Percentiles rank a stretch among this genome's conserved stretches.
Evolutionary conservation across 164 flowering plant genomes (phyloP).

Genomic region (Protea cynaroides): DNA sequence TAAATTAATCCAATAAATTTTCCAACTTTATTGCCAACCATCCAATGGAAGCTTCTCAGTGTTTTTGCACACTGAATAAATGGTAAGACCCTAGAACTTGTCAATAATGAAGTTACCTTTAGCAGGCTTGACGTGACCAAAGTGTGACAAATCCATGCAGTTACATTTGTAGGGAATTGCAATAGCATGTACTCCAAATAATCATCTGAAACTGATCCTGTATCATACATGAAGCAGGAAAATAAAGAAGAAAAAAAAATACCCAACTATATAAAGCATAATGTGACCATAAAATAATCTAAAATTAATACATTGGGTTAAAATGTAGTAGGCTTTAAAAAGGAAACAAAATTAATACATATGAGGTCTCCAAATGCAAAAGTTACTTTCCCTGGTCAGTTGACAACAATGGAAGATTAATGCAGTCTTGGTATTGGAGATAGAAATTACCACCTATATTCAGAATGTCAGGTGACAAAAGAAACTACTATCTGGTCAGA

Average conservation of each 20-base stretch:
- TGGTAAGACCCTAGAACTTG: slow-evolving; percentile 6
- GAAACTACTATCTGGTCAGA: no score
- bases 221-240: slow-evolving; percentile 12
- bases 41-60: neutral
- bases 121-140: slow-evolving; percentile 90
- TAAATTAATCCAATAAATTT: neutral
- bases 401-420: neutral
- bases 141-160: slow-evolving; percentile 86
- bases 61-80: neutral
- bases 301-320: no score
- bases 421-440: neutral
- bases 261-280: neutral
- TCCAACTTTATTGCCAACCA: neutral
- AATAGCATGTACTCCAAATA: slow-evolving; percentile 82
- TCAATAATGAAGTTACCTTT: slow-evolving; percentile 41
- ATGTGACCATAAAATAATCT: neutral
- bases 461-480: neutral
- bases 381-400: no score
- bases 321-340: no score
- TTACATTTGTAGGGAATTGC: slow-evolving; percentile 94
- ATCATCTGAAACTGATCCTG: slow-evolving; percentile 95
- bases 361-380: no score
- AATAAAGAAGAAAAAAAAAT: slow-evolving; percentile 5
- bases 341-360: no score
- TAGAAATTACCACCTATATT: neutral